Percentiles rank a stretch among this genome's conserved stretches.
phyloP scores from a whole-genome alignment of 2,329 filamentous ascomycete species.

The Cordyceps farinosa region DNA sequence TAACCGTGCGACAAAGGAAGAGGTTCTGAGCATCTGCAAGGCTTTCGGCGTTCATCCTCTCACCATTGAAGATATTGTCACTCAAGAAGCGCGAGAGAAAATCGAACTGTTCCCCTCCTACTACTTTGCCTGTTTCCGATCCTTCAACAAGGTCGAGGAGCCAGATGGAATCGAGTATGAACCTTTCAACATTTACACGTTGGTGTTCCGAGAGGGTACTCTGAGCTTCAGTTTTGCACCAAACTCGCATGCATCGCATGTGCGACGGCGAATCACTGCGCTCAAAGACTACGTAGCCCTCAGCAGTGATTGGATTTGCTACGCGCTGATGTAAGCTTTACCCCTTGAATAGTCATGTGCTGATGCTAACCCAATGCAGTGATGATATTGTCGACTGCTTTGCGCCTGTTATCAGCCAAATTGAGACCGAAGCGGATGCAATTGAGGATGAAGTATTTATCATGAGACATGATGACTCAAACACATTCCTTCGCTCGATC shows the following conservation, averaged over 20 bases:
- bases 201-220: constrained; percentile 93
- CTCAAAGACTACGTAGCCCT: constrained; percentile 93
- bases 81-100: constrained; percentile 94
- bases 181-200: constrained; percentile 92
- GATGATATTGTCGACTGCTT: constrained; percentile 98
- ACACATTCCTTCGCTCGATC: constrained; percentile 80
- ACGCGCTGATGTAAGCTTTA: constrained; percentile 78
- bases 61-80: constrained; percentile 93
- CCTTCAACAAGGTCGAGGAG: constrained; percentile 77
- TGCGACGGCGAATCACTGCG: constrained; percentile 85
- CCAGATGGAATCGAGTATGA: constrained; percentile 80
- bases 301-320: constrained; percentile 98
- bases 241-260: constrained; percentile 82
- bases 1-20: constrained; percentile 82
- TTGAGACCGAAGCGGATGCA: constrained; percentile 83
- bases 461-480: constrained; percentile 84
- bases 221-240: constrained; percentile 90
- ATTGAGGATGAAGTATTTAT: constrained; percentile 97
- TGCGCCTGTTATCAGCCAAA: constrained; percentile 79
- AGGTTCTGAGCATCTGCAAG: constrained; percentile 82
- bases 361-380: constrained; percentile 41
- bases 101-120: constrained; percentile 97
- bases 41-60: constrained; percentile 94
- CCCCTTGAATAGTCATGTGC: neutral
- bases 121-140: constrained; percentile 97